A percentile compares a stretch with the other conserved stretches of the same genome.
phyloP scores from a whole-genome alignment of 352 stramenopile genomes.

The Saprolegnia parasitica region DNA sequence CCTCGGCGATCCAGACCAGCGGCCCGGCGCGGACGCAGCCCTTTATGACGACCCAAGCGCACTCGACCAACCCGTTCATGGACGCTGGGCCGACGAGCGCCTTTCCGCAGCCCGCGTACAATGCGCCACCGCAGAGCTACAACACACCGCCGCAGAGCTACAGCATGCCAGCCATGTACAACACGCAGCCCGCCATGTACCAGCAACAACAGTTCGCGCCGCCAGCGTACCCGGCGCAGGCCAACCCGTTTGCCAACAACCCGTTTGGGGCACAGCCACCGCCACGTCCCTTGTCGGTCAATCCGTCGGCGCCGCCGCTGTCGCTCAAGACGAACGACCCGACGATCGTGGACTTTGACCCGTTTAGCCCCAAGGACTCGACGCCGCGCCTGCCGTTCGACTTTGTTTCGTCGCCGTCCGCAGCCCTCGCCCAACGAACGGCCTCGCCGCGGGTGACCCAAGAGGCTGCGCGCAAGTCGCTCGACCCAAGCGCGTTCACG shows the following conservation, averaged over 20 bases:
- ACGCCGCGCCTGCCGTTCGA: constrained; percentile 54
- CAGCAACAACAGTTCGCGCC: not conserved
- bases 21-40: constrained; percentile 21
- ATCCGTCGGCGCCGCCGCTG: constrained; percentile 10
- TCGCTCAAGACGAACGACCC: constrained; percentile 26
- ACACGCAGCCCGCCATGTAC: not conserved
- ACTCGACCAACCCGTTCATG: constrained; percentile 6
- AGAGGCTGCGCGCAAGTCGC: constrained; percentile 50
- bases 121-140: not conserved
- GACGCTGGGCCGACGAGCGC: not conserved
- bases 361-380: constrained; percentile 58
- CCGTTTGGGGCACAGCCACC: constrained; percentile 5
- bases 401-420: constrained; percentile 31
- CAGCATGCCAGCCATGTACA: not conserved
- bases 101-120: not conserved
- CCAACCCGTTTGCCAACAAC: constrained; percentile 16
- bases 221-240: not conserved
- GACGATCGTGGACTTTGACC: constrained; percentile 71
- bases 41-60: not conserved
- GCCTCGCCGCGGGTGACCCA: constrained; percentile 53
- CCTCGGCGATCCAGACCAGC: constrained; percentile 11
- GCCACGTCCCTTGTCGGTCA: not conserved
- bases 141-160: not conserved
- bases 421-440: constrained; percentile 45
- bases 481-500: constrained; percentile 50